Evolutionary conservation across 306 rosid species (phyloP), one percentile per base, ranked within the genome.

Genomic region (Vicia villosa): DNA sequence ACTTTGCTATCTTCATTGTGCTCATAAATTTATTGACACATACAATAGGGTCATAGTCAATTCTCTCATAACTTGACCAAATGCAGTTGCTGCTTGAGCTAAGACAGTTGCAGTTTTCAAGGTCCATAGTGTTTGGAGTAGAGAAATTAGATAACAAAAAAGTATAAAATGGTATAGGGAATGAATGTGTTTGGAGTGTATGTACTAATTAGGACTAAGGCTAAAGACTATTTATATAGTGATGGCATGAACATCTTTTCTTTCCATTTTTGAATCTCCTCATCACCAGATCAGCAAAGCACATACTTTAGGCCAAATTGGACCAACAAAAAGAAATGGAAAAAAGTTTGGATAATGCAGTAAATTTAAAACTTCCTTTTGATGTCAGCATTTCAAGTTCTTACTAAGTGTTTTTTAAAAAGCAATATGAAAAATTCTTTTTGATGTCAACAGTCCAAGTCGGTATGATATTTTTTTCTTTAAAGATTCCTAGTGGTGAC

Each of bases 51-150:
- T 73, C 76, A 5, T 68, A 19, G 36, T 82, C 80, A 68, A 77
- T 68, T 81, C 78, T 81, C 66, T 70, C 76, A 61, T 74, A 67
- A 21, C 56, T 77, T 49, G 67, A 15, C 74, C 70, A 45, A 16
- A 6, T 50, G 10, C 26, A 67, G 74, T 30, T 54, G 73, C 49
- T 69, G 21, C 24, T 43, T 45, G 67, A 38, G 43, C 78, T 30
- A 38, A 81, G 52, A 56, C 83, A 66, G 30, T 68, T 56, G 34
- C 80, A 79, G 26, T 32, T 63, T 63, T 75, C 64, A 63, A 77
- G 78, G 59, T 75, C 63, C 89, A 86, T 86, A 38, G 70, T 67
- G 57, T 26, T 28, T 43, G 60, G 55, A 60, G 37, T 37, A 63
- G n/a, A n/a, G n/a, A n/a, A n/a, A n/a, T n/a, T n/a, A n/a, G 15